Evolutionary conservation across 805 yeast species (phyloP).

Genomic region (Wickerhamiella kurtzmanii): DNA sequence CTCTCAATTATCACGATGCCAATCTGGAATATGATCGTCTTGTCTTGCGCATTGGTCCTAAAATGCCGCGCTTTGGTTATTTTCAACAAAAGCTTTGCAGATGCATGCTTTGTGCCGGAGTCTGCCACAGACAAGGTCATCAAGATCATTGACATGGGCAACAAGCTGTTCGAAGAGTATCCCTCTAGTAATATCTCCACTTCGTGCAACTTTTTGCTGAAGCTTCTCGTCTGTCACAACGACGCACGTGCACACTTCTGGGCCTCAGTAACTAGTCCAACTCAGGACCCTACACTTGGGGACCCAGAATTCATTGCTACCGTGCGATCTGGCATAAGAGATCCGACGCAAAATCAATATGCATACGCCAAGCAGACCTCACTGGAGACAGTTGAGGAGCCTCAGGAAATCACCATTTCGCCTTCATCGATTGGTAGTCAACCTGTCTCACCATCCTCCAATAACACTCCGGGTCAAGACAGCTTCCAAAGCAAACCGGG

Average conservation of each 20-base stretch:
- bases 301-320: conserved; percentile 9
- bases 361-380: background rate
- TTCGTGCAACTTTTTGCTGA: conserved; percentile 22
- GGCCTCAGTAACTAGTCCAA: conserved; percentile 3
- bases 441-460: background rate
- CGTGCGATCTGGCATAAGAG: background rate
- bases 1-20: conserved; percentile 40
- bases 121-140: conserved; percentile 15
- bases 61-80: conserved; percentile 23
- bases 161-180: conserved; percentile 15
- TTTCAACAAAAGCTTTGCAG: conserved; percentile 20
- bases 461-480: background rate
- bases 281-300: conserved; percentile 6
- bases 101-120: conserved; percentile 18
- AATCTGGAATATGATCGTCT: conserved; percentile 20
- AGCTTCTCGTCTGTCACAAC: conserved; percentile 24
- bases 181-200: conserved; percentile 22
- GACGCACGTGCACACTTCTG: conserved; percentile 20
- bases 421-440: background rate
- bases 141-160: conserved; percentile 15
- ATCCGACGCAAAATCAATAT: background rate
- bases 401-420: background rate
- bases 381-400: background rate
- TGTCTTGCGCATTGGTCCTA: conserved; percentile 22
- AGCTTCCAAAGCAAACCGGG: no score